Percentiles rank a stretch among this genome's conserved stretches.
phyloP scores from a whole-genome alignment of 73 alveolate species.

The Breviolum minutum region DNA sequence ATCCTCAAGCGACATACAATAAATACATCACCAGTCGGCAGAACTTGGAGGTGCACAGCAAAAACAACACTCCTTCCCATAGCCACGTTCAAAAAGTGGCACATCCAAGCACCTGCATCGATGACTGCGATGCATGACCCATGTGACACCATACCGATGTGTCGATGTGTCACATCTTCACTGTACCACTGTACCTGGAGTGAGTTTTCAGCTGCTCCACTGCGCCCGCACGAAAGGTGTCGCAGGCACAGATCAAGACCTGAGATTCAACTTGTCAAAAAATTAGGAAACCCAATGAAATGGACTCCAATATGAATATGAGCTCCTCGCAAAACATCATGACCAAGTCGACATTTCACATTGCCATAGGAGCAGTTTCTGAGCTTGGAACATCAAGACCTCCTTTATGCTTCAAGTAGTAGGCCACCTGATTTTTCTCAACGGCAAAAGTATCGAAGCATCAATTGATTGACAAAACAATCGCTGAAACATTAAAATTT shows the following conservation, averaged over 20 bases:
- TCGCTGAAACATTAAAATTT: background rate
- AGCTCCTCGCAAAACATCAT: no score
- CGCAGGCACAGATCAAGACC: conserved; percentile 99
- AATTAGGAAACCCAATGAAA: background rate
- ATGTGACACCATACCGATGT: background rate
- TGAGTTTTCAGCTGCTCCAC: conserved; percentile 99
- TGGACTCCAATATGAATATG: background rate
- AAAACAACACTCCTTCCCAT: conserved; percentile 98
- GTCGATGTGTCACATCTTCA: no score
- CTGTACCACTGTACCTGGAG: conserved; percentile 89
- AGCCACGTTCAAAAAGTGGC: conserved; percentile 99
- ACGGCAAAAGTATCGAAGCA: background rate
- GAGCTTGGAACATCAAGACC: conserved; percentile 34
- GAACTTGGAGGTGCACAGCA: background rate
- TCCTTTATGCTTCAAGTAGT: conserved; percentile 88
- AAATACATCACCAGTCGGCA: no score
- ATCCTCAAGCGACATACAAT: conserved; percentile 21
- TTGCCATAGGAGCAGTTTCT: background rate
- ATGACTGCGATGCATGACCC: no score
- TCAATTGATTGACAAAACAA: background rate
- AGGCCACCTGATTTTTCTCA: conserved; percentile 35
- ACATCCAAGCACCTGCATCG: conserved; percentile 97
- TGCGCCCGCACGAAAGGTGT: conserved; percentile 99
- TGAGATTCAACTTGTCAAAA: conserved; percentile 33
- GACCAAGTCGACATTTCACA: background rate